Percentiles rank a stretch among this genome's conserved stretches.
phyloP scores from a whole-genome alignment of 2,329 filamentous ascomycete species.

The Fusarium chlamydosporum region DNA sequence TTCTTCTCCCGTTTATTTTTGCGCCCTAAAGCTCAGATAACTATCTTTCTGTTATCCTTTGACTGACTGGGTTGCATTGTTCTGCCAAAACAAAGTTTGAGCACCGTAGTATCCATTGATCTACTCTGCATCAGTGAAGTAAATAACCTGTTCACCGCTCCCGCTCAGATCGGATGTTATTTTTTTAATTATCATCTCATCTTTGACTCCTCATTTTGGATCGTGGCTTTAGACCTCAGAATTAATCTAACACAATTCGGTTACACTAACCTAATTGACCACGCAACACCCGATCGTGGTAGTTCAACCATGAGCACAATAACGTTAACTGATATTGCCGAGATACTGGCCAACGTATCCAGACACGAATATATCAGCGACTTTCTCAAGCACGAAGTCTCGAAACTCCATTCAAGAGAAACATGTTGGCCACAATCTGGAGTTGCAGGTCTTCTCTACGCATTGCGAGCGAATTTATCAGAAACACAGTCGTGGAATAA shows the following conservation, averaged over 20 bases:
- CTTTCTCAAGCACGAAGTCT: slow-evolving; percentile 14
- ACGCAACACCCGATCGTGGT: accelerated
- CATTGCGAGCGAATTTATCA: slow-evolving; percentile 1
- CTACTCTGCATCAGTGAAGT: background rate
- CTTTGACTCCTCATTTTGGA: background rate
- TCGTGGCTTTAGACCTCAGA: too few species aligned
- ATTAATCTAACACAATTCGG: background rate
- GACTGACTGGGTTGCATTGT: background rate
- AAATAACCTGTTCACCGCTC: background rate
- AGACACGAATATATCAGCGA: slow-evolving; percentile 6
- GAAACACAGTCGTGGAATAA: slow-evolving; percentile 3
- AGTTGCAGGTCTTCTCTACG: background rate
- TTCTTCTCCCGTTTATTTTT: too few species aligned
- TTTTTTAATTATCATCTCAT: background rate
- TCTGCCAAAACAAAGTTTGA: background rate
- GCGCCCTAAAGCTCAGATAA: too few species aligned
- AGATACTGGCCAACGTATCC: background rate
- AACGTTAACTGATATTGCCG: background rate
- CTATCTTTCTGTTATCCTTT: too few species aligned
- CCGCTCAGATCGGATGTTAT: background rate
- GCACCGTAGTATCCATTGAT: background rate
- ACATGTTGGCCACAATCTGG: slow-evolving; percentile 26
- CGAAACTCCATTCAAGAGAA: slow-evolving; percentile 9
- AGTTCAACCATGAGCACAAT: background rate
- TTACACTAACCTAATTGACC: background rate